Evolutionary conservation across 345 rosid genomes (phyloP).

Genomic region (Pseudoturritis turrita): DNA sequence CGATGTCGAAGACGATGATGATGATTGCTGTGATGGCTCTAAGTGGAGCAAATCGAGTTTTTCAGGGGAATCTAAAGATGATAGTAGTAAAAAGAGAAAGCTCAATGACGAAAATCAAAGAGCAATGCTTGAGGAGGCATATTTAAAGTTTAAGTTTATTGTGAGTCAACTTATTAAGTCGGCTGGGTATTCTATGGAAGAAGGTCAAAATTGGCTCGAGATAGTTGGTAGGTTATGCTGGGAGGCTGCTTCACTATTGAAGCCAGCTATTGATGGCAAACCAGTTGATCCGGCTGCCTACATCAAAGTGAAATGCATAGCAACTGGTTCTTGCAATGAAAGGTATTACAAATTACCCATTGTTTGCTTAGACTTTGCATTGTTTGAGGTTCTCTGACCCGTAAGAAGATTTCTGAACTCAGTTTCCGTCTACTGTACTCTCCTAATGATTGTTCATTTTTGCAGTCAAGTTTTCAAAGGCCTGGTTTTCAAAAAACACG

Average conservation of each 20-base stretch:
- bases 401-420: not conserved
- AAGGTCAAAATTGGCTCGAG: constrained; percentile 61
- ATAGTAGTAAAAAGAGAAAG: constrained; percentile 36
- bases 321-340: constrained; percentile 61
- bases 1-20: constrained; percentile 59
- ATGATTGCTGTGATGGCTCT: constrained; percentile 63
- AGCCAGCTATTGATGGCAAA: constrained; percentile 60
- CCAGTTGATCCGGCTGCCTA: constrained; percentile 49
- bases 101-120: constrained; percentile 54
- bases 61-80: constrained; percentile 42
- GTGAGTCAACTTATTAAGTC: constrained; percentile 62
- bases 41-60: constrained; percentile 60
- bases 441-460: constrained; percentile 5
- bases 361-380: constrained; percentile 1
- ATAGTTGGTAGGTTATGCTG: constrained; percentile 68
- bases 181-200: constrained; percentile 41
- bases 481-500: constrained; percentile 88
- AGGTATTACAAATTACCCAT: constrained; percentile 43
- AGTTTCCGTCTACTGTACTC: not conserved
- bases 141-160: constrained; percentile 60
- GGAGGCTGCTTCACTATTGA: constrained; percentile 83
- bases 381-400: not conserved
- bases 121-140: constrained; percentile 56
- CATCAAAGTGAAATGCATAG: constrained; percentile 94
- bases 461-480: constrained; percentile 85